Base-by-base conservation (phyloP, 108 stramenopile genomes). In the Seminavis robusta region DNA sequence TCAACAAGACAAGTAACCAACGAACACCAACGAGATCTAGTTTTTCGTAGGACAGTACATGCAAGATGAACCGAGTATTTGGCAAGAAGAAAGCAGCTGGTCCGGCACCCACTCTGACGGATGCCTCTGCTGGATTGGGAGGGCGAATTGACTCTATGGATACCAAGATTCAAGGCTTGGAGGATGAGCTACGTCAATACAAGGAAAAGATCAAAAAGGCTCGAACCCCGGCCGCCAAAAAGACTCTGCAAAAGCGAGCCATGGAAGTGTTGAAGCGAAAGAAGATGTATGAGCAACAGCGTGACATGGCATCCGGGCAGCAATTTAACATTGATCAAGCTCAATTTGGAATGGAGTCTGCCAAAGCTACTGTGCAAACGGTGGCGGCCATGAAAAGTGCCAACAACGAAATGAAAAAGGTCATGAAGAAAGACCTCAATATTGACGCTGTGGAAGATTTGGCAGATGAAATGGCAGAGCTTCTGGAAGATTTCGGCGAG, bases 301-400 rank as follows among this genome's bases (percentile, higher is more conserved):
- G 98, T 29, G 98, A 98, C 60, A 91, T 90, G 66, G 63, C 95
- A 37, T 84, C 88, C 8, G 91, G 79, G 10, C 98, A 99, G 59
- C 82, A 89, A 78, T 97, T 97, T 71, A 99, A 97, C 73, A 86
- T 98, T 37, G 98, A 98, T 58, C 95, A 97, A 70, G 93, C 95
- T 0, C 49, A 68, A 31, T 98, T 98, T 68, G 86, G 90, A 16
- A 87, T 98, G 57, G 98, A 98, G 42, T 83, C 83, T 56, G 90
- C 95, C 60, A 92, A 96, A 76, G 95, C 96, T 31, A 95, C 86
- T 26, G 75, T 94, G 0, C 59, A 78, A 30, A 97, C 94, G 3
- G 93, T 98, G 15, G 81, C 83, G 2, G 96, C 98, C 0, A 94
- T 98, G 95, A 97, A 98, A 76, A 74, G 81, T 21, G 95, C 96